These are phyloP conservation scores for Ustilago trichophora DNA, from an alignment of 1,284 basidiomycete genomes.

Conservation along the genomic window DNA sequence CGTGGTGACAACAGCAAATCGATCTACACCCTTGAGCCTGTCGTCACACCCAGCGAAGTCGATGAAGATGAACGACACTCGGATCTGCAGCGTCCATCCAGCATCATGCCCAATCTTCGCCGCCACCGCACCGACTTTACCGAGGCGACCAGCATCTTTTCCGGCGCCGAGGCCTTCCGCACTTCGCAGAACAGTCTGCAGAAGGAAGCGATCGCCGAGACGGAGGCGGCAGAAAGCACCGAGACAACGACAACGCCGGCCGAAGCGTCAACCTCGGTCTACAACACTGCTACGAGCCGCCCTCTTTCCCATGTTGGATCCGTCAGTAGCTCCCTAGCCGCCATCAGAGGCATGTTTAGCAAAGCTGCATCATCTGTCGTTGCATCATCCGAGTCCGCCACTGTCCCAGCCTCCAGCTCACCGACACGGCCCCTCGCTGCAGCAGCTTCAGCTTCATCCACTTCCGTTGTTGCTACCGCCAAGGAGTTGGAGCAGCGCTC, in stretches of 20 bases:
- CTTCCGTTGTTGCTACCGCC: conserved; percentile 16
- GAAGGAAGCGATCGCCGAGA: conserved; percentile 18
- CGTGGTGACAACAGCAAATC: neutral
- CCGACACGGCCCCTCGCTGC: conserved; percentile 1
- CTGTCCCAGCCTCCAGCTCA: conserved; percentile 3
- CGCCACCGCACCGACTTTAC: conserved; percentile 41
- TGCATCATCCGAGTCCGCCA: conserved; percentile 1
- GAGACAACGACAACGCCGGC: neutral
- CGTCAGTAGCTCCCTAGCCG: conserved; percentile 30
- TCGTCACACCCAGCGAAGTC: conserved; percentile 19
- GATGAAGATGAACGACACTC: conserved; percentile 7
- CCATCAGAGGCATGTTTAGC: conserved; percentile 29
- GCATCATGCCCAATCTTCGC: conserved; percentile 15
- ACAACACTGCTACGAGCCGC: conserved; percentile 6
- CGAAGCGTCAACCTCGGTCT: conserved; percentile 1
- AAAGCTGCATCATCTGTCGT: conserved; percentile 15
- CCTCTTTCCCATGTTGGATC: conserved; percentile 23
- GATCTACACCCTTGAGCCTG: conserved; percentile 19
- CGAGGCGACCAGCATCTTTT: conserved; percentile 42
- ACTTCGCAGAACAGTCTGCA: conserved; percentile 24
- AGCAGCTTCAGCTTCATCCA: neutral
- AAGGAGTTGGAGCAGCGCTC: conserved; percentile 24
- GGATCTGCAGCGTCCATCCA: conserved; percentile 1
- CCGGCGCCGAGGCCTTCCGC: conserved; percentile 14
- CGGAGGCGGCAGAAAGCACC: neutral